Conservation (phyloP, 192 early-diverging fungal species). For the Mortierella hygrophila region DNA sequence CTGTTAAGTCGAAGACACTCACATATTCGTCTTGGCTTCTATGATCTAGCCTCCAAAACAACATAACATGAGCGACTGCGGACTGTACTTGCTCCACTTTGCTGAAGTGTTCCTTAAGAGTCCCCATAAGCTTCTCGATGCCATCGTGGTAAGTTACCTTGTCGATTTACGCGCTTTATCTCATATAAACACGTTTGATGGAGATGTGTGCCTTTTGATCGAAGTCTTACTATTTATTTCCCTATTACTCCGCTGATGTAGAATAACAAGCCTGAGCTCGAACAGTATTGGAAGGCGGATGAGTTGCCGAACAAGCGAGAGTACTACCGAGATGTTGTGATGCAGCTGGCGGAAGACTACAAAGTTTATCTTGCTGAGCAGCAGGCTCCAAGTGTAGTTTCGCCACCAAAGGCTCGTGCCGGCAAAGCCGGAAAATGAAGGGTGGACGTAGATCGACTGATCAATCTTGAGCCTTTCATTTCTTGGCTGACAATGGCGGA, state of each 20-base stretch:
- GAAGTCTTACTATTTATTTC: neutral
- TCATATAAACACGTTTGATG: neutral
- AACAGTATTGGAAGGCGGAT: constrained; percentile 17
- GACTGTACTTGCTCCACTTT: constrained; percentile 87
- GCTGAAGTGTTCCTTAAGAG: constrained; percentile 74
- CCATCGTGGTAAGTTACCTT: constrained; percentile 58
- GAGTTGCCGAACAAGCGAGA: constrained; percentile 29
- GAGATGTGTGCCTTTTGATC: neutral
- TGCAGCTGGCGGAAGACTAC: constrained; percentile 26
- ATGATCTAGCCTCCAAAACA: constrained; percentile 74
- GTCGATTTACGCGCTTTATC: neutral
- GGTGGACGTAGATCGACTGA: neutral
- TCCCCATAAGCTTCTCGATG: constrained; percentile 55
- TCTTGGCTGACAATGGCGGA: too few relatives aligned
- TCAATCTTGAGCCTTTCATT: neutral
- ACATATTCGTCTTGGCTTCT: neutral
- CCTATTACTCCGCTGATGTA: neutral
- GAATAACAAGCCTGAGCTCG: constrained; percentile 21
- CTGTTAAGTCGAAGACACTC: neutral
- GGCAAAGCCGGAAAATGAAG: neutral
- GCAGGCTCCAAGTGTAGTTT: neutral
- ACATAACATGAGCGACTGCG: constrained; percentile 88
- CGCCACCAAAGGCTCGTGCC: neutral
- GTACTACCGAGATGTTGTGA: constrained; percentile 27
- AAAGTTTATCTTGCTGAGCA: neutral